Evolutionary conservation across 192 early-diverging fungal species (phyloP).

Genomic region (Allomyces macrogynus): DNA sequence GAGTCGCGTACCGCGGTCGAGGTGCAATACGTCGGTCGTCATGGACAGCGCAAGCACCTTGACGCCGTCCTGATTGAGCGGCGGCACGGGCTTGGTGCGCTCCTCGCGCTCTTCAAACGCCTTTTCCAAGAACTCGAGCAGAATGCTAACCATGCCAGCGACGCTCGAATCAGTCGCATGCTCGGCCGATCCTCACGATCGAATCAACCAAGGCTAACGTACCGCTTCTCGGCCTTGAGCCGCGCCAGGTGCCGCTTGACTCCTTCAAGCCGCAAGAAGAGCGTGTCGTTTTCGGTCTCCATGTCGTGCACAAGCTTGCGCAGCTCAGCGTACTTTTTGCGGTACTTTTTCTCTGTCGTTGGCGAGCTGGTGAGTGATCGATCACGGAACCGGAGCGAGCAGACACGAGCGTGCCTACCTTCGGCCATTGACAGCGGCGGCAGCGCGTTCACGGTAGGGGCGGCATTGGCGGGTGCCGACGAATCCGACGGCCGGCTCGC

Average conservation of each 20-base stretch:
- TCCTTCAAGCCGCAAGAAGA: not conserved
- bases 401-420: too few species aligned
- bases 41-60: not conserved
- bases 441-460: too few species aligned
- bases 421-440: too few species aligned
- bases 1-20: not conserved
- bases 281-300: not conserved
- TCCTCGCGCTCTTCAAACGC: not conserved
- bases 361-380: too few species aligned
- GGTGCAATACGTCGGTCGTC: not conserved
- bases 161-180: too few species aligned
- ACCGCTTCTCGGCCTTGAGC: slow-evolving; percentile 1
- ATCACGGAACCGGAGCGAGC: too few species aligned
- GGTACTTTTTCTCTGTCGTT: not conserved
- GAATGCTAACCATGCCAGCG: not conserved
- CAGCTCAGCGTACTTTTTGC: not conserved
- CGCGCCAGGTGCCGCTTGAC: not conserved
- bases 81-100: not conserved
- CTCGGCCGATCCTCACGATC: too few species aligned
- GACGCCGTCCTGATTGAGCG: not conserved
- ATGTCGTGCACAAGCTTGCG: not conserved
- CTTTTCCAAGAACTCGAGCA: not conserved
- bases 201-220: too few species aligned
- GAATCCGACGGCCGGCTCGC: too few species aligned
- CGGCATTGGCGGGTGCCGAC: too few species aligned